phyloP scores from a whole-genome alignment of 306 rosid species.

The Fagus sylvatica region DNA sequence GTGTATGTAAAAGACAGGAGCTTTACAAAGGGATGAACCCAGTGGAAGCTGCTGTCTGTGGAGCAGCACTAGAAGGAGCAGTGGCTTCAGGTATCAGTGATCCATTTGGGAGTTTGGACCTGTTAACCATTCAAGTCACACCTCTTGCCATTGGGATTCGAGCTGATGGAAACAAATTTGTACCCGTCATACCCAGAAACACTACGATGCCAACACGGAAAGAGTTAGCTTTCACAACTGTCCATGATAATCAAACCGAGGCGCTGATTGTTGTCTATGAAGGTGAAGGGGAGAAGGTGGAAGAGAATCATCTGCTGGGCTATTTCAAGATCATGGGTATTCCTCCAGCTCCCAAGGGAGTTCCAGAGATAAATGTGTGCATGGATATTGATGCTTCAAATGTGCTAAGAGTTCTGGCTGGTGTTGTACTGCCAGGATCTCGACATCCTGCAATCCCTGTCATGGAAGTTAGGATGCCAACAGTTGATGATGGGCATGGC shows the following conservation, averaged over 20 bases:
- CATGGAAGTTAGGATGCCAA: constrained; percentile 89
- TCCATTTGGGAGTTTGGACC: constrained; percentile 77
- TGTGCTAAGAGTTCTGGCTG: constrained; percentile 60
- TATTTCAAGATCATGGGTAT: constrained; percentile 75
- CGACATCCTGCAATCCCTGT: constrained; percentile 50
- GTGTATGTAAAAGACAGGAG: constrained; percentile 40
- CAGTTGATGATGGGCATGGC: constrained; percentile 81
- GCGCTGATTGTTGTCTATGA: constrained; percentile 76
- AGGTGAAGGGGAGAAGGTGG: constrained; percentile 60
- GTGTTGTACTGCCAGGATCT: constrained; percentile 62
- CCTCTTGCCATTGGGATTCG: constrained; percentile 82
- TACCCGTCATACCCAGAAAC: constrained; percentile 68
- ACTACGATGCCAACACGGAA: constrained; percentile 75
- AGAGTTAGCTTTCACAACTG: constrained; percentile 68
- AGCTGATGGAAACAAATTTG: constrained; percentile 62
- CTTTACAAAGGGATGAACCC: constrained; percentile 66
- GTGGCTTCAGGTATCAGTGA: constrained; percentile 75
- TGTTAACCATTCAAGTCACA: constrained; percentile 73
- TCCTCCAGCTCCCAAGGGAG: constrained; percentile 66
- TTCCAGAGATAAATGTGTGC: constrained; percentile 70
- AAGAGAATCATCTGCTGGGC: constrained; percentile 77
- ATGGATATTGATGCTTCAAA: constrained; percentile 80
- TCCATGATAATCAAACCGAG: constrained; percentile 71
- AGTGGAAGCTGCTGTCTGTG: constrained; percentile 77
- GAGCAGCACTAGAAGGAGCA: constrained; percentile 91